Evolutionary conservation across 164 flowering plant species (phyloP), one percentile per base, ranked within the genome.

Genomic region (Saururus chinensis): DNA sequence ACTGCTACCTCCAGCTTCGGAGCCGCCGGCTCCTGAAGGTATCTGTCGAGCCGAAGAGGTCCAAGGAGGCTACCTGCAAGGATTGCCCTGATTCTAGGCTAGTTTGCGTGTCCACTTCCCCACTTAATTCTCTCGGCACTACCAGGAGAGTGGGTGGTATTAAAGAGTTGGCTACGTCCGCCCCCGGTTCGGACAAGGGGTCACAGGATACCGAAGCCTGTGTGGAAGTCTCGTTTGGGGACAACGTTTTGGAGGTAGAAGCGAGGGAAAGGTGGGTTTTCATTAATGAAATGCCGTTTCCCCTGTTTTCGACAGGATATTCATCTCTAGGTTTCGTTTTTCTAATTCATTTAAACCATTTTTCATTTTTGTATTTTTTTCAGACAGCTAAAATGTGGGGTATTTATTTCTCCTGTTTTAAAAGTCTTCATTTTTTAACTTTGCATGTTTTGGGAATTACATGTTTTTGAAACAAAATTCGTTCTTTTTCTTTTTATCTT

Each of bases 1-100:
- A 77, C 16, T 78, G 73, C 40, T 91, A 88, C 60, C 88, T 91
- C 66, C 84, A 87, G 80, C 92, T 88, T 17, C 75, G 98, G 17
- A 85, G 81, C 66, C 81, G 97, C 23, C 76, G 91, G 57, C 85
- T 90, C 4, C 76, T 73, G 66, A 90, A 86, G 6, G 40, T 56
- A 4, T 42, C n/a, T 59, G 19, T 3, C 41, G 67, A 65, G 19
- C 20, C 70, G 63, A 57, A 63, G 48, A 68, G 63, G 30, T 10
- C 63, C n/a, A 59, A 40, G 24, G 70, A 56, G 22, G 48, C 37
- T 12, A 48, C 54, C 24, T 37, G 49, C 57, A 56, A 59, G 14
- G 53, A 65, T 23, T 51, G 59, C 42, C 51, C 72, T 62, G 24
- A 49, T 19, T n/a, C 64, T 40, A 60, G 73, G 65, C 49, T 74